Base-by-base conservation (phyloP, 2,329 filamentous ascomycete genomes). In the Sclerotinia spermophila region DNA sequence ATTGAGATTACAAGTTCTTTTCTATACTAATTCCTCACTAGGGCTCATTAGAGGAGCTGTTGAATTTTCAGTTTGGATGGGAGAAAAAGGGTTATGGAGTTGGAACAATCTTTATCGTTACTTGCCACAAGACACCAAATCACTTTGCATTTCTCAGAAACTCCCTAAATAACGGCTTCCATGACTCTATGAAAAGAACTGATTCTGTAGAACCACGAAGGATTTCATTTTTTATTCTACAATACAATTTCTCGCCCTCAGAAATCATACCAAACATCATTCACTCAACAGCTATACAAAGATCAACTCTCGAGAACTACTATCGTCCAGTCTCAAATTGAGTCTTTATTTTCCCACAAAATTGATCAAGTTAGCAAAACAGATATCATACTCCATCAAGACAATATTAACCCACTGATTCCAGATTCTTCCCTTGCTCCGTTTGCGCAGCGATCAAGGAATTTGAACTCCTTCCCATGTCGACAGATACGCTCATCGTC, bases 311-410 rank as follows among this genome's bases (percentile, higher is more conserved):
- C 0, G 1, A 38, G 1, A 7, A 8, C 1, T 0, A 7, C 6
- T 40, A 6, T 40, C 8, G 27, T 24, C 5, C 3, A 24, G 8
- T 5, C 21, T 8, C 3, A 66, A 24, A 11, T n/a, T n/a, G n/a
- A n/a, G n/a, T 42, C 10, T 1, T 1, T 24, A 24, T 30, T 11
- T n/a, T 8, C 2, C 5, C 27, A 19, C 3, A 4, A 24, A 13
- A 53, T 4, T 2, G 1, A 6, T 42, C 21, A 40, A 33, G 10
- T 53, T 24, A 0, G 8, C 5, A 30, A 7, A 30, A 3, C 2
- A 13, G 1, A 19, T 3, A 8, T 17, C 1, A 3, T 3, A 6
- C 5, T 13, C 2, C 10, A 1, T 40, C 1, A n/a, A 19, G 2
- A 21, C 3, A 30, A 30, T 30, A 13, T n/a, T 53, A 13, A 66